These are phyloP conservation scores for Zymoseptoria tritici DNA, from an alignment of 2,329 filamentous ascomycete genomes.

Conservation along the genomic window DNA sequence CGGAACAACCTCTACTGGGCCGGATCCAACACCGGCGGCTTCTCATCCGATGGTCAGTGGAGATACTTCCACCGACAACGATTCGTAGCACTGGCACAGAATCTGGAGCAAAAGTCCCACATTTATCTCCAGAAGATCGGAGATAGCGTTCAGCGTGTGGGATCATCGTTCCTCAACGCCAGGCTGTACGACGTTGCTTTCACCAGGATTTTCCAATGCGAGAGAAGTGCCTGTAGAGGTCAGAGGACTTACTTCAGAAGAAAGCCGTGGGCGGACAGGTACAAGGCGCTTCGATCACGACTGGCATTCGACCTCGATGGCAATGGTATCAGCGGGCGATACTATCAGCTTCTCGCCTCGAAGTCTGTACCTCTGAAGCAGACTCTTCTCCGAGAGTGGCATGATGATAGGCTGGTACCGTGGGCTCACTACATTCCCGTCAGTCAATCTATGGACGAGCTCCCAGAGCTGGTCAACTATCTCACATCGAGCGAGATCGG, in stretches of 20 bases:
- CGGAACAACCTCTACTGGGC: conserved; percentile 80
- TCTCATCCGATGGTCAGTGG: conserved; percentile 88
- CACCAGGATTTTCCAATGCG: conserved; percentile 42
- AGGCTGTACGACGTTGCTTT: conserved; percentile 39
- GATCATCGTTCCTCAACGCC: not conserved
- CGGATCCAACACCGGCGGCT: conserved; percentile 90
- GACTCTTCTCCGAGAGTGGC: conserved; percentile 50
- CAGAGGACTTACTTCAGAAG: conserved; percentile 1
- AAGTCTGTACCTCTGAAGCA: conserved; percentile 45
- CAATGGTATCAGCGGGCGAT: conserved; percentile 50
- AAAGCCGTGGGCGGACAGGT: conserved; percentile 2
- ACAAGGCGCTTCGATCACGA: not conserved
- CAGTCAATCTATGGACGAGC: conserved; percentile 43
- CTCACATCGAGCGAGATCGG: conserved; percentile 30
- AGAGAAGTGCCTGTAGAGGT: conserved; percentile 3
- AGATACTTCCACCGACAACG: conserved; percentile 82
- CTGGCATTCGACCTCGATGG: conserved; percentile 46
- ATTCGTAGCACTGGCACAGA: conserved; percentile 57
- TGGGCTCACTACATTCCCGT: conserved; percentile 54
- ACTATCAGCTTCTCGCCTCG: conserved; percentile 45
- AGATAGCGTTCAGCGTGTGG: not conserved
- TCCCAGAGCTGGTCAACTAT: conserved; percentile 46
- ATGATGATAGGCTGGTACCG: conserved; percentile 48
- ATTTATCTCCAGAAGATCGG: not conserved
- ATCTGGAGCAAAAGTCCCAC: not conserved